These are phyloP conservation scores for Chlamydomonas schloesseri DNA, from an alignment of 139 green algal species.

Conservation along the genomic window DNA sequence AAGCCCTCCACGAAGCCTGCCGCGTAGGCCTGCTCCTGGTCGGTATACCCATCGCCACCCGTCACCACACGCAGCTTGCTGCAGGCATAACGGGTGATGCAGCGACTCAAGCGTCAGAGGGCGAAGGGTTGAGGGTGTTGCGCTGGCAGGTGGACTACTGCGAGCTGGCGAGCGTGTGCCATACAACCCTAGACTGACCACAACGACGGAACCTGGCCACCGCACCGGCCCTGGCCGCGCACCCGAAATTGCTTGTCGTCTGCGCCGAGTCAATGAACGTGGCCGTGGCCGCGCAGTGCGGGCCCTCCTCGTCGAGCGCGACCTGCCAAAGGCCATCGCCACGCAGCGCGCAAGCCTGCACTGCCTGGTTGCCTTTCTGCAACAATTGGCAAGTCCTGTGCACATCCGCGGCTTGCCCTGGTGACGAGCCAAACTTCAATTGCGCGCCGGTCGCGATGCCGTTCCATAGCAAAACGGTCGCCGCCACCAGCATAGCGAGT, in stretches of 20 bases:
- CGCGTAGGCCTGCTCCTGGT: slow-evolving; percentile 50
- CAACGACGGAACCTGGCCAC: too few relatives aligned
- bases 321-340: slow-evolving; percentile 6
- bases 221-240: too few relatives aligned
- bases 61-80: slow-evolving; percentile 64
- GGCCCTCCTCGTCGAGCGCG: not conserved
- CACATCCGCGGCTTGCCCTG: not conserved
- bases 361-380: not conserved
- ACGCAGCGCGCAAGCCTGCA: not conserved
- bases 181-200: too few relatives aligned
- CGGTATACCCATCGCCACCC: not conserved
- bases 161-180: too few relatives aligned
- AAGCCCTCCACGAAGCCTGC: slow-evolving; percentile 77
- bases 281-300: not conserved
- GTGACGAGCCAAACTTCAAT: too few relatives aligned
- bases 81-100: too few relatives aligned
- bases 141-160: too few relatives aligned
- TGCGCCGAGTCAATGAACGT: slow-evolving; percentile 60
- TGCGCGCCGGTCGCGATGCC: too few relatives aligned
- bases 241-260: slow-evolving; percentile 69
- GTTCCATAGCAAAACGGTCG: too few relatives aligned
- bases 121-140: too few relatives aligned
- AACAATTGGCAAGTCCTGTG: not conserved
- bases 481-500: too few relatives aligned
- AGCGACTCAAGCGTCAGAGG: too few relatives aligned